Conservation (phyloP, 805 yeast genomes). For the Dipodascus albidus region DNA sequence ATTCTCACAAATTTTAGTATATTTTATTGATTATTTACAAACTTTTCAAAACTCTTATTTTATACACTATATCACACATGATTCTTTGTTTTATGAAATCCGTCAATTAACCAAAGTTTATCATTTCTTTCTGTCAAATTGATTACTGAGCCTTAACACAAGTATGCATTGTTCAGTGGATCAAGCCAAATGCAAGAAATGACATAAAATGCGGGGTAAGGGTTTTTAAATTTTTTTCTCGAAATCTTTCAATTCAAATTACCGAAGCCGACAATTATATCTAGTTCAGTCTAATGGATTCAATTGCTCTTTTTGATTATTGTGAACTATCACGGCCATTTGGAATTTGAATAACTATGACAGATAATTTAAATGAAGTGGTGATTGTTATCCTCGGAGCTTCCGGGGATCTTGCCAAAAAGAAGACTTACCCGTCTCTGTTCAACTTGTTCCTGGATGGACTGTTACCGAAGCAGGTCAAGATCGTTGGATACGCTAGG, state of each 20-base stretch:
- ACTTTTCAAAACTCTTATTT: too few relatives aligned
- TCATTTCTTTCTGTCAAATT: too few relatives aligned
- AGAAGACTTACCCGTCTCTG: slow-evolving; percentile 61
- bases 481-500: slow-evolving; percentile 88
- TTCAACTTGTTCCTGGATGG: slow-evolving; percentile 51
- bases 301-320: background rate
- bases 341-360: background rate
- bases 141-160: too few relatives aligned
- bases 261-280: background rate
- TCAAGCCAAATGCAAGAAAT: too few relatives aligned
- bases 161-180: too few relatives aligned
- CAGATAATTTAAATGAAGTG: too few relatives aligned
- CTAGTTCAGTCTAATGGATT: background rate
- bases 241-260: background rate
- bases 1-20: too few relatives aligned
- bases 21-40: too few relatives aligned
- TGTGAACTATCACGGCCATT: background rate
- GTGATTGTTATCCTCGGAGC: slow-evolving; percentile 84
- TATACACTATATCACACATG: too few relatives aligned
- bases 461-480: slow-evolving; percentile 53
- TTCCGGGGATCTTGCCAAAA: slow-evolving; percentile 89
- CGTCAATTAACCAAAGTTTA: too few relatives aligned
- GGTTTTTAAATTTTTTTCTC: background rate
- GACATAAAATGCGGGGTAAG: too few relatives aligned
- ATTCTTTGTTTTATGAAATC: too few relatives aligned